phyloP scores from a whole-genome alignment of 208 protist genomes.

The Trypanosoma platydactyli region DNA sequence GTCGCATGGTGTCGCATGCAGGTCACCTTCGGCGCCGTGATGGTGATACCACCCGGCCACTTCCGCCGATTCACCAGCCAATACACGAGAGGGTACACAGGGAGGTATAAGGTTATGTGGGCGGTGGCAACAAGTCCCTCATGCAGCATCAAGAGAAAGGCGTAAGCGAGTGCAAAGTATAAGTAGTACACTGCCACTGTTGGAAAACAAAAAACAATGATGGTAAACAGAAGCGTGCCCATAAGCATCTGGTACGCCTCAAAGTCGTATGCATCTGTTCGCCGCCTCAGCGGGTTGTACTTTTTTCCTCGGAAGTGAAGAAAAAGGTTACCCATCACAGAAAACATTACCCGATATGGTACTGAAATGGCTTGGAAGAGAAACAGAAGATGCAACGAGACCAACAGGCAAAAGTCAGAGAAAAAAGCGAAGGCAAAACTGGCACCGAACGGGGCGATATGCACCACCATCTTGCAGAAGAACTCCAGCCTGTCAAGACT shows the following conservation, averaged over 20 bases:
- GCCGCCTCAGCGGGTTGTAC: conserved; percentile 92
- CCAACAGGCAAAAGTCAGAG: conserved; percentile 74
- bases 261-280: conserved; percentile 90
- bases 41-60: conserved; percentile 23
- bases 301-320: conserved; percentile 89
- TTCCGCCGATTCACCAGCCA: conserved; percentile 34
- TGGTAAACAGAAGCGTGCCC: conserved; percentile 89
- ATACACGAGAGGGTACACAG: conserved; percentile 56
- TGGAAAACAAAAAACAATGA: conserved; percentile 89
- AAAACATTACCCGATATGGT: conserved; percentile 61
- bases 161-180: conserved; percentile 83
- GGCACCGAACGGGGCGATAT: conserved; percentile 78
- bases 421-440: conserved; percentile 70
- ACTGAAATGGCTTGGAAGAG: conserved; percentile 70
- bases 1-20: conserved; percentile 9
- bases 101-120: conserved; percentile 65
- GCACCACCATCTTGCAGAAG: conserved; percentile 50
- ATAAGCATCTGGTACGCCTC: conserved; percentile 90
- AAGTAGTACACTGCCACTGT: conserved; percentile 92
- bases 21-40: conserved; percentile 23
- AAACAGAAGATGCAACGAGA: conserved; percentile 81
- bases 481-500: conserved; percentile 67
- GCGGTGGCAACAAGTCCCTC: conserved; percentile 52
- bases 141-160: conserved; percentile 54
- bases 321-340: conserved; percentile 66